Conservation (phyloP, 225 moss, liverwort and hornwort genomes). For the Pleurozium schreberi region DNA sequence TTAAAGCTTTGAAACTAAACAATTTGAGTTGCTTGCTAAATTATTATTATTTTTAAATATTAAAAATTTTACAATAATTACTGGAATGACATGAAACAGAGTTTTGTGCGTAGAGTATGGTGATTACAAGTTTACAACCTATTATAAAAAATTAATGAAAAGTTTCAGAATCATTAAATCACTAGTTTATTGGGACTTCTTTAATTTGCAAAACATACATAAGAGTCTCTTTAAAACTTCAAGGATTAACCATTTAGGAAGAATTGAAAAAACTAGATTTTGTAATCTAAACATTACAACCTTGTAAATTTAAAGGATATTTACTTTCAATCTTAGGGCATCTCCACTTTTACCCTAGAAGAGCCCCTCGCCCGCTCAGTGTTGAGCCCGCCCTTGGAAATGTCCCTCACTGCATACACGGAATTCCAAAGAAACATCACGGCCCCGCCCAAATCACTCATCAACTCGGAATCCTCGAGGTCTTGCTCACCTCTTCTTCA, state of each 20-base stretch:
- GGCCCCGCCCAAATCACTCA: no score
- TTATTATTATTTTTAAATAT: background rate
- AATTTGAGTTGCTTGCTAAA: accelerated
- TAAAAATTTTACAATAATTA: background rate
- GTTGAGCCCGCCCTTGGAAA: no score
- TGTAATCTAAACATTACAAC: background rate
- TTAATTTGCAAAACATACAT: no score
- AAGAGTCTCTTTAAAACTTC: background rate
- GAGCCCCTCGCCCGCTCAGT: no score
- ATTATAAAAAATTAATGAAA: no score
- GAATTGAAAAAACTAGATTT: background rate
- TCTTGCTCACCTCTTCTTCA: no score
- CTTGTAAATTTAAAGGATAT: background rate
- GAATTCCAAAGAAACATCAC: no score
- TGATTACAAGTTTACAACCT: background rate
- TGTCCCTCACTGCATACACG: no score
- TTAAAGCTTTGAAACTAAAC: background rate
- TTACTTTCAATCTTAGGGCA: background rate
- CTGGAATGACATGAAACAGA: background rate
- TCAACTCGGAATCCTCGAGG: no score
- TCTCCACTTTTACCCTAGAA: no score
- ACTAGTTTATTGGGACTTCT: no score
- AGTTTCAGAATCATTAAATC: no score
- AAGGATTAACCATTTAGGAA: background rate
- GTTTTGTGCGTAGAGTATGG: accelerated